Evolutionary conservation across 2,329 filamentous ascomycete genomes (phyloP).

Genomic region (Botryotinia calthae): DNA sequence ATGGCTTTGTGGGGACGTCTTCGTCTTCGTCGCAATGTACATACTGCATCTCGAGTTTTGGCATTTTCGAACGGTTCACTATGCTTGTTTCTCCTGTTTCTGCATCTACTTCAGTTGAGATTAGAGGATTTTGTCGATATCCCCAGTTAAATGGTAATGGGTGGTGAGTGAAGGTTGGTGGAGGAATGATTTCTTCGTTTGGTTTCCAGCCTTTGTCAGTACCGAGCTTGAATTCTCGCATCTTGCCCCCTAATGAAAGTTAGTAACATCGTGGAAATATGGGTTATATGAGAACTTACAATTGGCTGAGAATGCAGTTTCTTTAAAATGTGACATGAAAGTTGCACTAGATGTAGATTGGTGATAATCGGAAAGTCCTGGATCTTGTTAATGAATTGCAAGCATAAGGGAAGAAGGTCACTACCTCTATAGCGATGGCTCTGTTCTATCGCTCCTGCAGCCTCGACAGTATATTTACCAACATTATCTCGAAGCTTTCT

Average conservation of each 20-base stretch:
- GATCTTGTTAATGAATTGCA: constrained; percentile 9
- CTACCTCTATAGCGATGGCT: constrained; percentile 81
- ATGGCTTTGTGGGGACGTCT: constrained; percentile 25
- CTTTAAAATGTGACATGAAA: constrained; percentile 68
- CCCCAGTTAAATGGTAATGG: constrained; percentile 73
- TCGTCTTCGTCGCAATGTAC: constrained; percentile 27
- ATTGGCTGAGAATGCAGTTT: constrained; percentile 69
- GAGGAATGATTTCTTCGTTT: constrained; percentile 71
- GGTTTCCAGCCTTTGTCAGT: constrained; percentile 57
- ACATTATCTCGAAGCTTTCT: constrained; percentile 69
- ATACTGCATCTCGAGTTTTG: constrained; percentile 29
- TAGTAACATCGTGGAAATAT: constrained; percentile 20
- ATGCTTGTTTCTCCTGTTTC: constrained; percentile 37
- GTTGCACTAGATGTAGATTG: constrained; percentile 66
- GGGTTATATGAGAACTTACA: constrained; percentile 47
- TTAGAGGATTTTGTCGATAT: constrained; percentile 81
- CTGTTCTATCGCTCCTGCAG: constrained; percentile 69
- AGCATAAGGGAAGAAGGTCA: not conserved
- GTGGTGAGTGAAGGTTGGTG: constrained; percentile 73
- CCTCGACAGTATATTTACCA: constrained; percentile 63
- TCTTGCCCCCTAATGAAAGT: constrained; percentile 47
- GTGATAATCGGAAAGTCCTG: constrained; percentile 79
- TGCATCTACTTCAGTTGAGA: constrained; percentile 43
- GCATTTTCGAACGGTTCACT: constrained; percentile 31
- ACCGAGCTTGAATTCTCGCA: constrained; percentile 66